A percentile compares a stretch with the other conserved stretches of the same genome.
phyloP scores from a whole-genome alignment of 2,329 filamentous ascomycete genomes.

The Fonsecaea monophora region DNA sequence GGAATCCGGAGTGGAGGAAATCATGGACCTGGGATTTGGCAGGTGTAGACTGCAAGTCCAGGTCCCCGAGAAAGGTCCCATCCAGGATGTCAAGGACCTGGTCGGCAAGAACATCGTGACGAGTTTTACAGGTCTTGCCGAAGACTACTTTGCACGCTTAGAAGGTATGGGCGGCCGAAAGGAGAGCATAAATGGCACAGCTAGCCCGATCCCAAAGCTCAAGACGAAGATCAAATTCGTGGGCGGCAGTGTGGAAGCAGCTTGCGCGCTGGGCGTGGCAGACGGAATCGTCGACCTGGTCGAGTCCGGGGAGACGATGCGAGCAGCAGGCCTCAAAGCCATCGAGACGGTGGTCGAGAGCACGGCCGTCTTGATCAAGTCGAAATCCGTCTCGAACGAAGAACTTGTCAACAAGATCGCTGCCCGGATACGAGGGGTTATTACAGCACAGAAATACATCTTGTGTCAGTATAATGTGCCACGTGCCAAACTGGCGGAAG shows the following conservation, averaged over 20 bases:
- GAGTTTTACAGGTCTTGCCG: slow-evolving; percentile 86
- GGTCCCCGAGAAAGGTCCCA: slow-evolving; percentile 82
- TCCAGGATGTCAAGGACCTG: slow-evolving; percentile 74
- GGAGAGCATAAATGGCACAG: slow-evolving; percentile 46
- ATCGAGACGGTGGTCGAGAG: slow-evolving; percentile 93
- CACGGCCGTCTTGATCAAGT: slow-evolving; percentile 90
- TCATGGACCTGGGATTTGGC: slow-evolving; percentile 91
- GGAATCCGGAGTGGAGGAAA: slow-evolving; percentile 73
- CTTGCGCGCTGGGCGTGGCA: slow-evolving; percentile 91
- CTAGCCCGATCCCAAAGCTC: slow-evolving; percentile 59
- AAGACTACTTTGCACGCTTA: slow-evolving; percentile 81
- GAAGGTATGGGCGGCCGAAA: slow-evolving; percentile 60
- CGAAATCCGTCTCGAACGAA: slow-evolving; percentile 78
- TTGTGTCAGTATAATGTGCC: slow-evolving; percentile 96
- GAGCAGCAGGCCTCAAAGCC: slow-evolving; percentile 87
- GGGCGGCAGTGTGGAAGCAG: slow-evolving; percentile 95
- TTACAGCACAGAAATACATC: slow-evolving; percentile 91
- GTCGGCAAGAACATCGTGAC: slow-evolving; percentile 94
- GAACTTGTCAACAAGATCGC: slow-evolving; percentile 83
- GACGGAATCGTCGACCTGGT: slow-evolving; percentile 98
- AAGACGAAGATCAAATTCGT: slow-evolving; percentile 91
- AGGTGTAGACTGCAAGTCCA: slow-evolving; percentile 95
- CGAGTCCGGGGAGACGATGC: slow-evolving; percentile 98
- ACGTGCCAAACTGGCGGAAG: slow-evolving; percentile 69
- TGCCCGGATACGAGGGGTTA: slow-evolving; percentile 87